Base-by-base conservation (phyloP, 192 early-diverging fungal genomes). In the Coemansia sp. region DNA sequence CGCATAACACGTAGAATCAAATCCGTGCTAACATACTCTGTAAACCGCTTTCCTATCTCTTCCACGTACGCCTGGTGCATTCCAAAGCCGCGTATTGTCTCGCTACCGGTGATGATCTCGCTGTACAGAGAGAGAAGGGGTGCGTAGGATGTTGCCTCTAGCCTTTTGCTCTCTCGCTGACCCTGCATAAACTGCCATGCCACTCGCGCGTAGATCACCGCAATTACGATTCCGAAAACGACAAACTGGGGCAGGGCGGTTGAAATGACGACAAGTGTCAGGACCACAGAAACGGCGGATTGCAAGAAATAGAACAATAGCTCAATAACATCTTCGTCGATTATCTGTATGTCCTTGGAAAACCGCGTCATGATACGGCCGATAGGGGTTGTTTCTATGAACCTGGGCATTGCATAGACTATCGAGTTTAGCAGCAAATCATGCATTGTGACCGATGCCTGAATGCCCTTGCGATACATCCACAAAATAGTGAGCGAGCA, bases 101-200 rank as follows among this genome's bases (percentile, higher is more conserved):
- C 63, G 42, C 89, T 77, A 1, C 88, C 88, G 73, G 93, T 90
- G 11, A 25, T 25, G 22, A 25, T 25, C 22, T 25, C 22, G 22
- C 22, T 25, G 22, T 25, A 25, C 22, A 25, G 22, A 25, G 22
- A 25, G 22, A 25, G 22, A 25, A 25, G 22, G 22, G 22, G 22
- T 25, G 22, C 22, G 22, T 25, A 25, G 22, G 22, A 25, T 25
- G 22, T 25, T 25, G 22, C 22, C 22, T 25, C 22, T 25, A 94
- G 72, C 11, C 95, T 84, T 81, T 95, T 94, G 63, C 92, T 62
- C 66, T 96, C 93, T 30, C 95, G 82, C 12, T 91, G 92, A 20
- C 87, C 82, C 3, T 74, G 79, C 64, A 94, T 82, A 67, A 93
- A 97, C 64, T 82, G 82, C 16, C 68, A 58, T 11, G 89, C 87